Percentiles rank a stretch among this genome's conserved stretches.
Conservation (phyloP, 2,329 filamentous ascomycete genomes). For the Scedosporium boydii region DNA sequence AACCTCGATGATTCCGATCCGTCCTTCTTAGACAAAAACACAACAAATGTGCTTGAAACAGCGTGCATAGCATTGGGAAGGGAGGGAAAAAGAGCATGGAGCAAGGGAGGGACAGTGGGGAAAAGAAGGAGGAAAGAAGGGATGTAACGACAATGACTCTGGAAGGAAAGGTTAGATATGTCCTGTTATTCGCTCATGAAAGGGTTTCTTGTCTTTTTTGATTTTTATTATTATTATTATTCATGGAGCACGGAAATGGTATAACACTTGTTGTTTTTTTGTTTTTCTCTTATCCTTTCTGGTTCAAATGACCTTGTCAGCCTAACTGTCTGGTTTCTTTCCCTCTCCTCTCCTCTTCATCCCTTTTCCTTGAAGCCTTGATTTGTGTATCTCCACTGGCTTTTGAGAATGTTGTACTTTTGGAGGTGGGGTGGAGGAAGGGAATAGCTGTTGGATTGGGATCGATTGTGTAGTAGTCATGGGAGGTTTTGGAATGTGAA, state of each 20-base stretch:
- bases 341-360: neutral
- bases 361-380: neutral
- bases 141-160: neutral
- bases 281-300: neutral
- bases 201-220: slow-evolving; percentile 10
- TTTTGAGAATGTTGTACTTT: neutral
- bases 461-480: too few relatives aligned
- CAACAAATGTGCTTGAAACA: neutral
- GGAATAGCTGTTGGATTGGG: too few relatives aligned
- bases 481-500: too few relatives aligned
- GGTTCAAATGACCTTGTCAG: too few relatives aligned
- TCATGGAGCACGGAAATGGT: slow-evolving; percentile 12
- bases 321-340: neutral
- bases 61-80: neutral
- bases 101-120: neutral
- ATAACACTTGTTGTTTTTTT: slow-evolving; percentile 15
- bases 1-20: neutral
- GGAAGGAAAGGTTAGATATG: neutral
- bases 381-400: neutral
- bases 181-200: neutral
- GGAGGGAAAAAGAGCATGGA: neutral
- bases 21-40: neutral
- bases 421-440: too few relatives aligned
- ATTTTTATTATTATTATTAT: slow-evolving; percentile 16
- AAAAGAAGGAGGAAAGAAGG: neutral